These are phyloP conservation scores for Glycyrrhiza uralensis DNA, from an alignment of 306 rosid genomes.

Conservation along the genomic window DNA sequence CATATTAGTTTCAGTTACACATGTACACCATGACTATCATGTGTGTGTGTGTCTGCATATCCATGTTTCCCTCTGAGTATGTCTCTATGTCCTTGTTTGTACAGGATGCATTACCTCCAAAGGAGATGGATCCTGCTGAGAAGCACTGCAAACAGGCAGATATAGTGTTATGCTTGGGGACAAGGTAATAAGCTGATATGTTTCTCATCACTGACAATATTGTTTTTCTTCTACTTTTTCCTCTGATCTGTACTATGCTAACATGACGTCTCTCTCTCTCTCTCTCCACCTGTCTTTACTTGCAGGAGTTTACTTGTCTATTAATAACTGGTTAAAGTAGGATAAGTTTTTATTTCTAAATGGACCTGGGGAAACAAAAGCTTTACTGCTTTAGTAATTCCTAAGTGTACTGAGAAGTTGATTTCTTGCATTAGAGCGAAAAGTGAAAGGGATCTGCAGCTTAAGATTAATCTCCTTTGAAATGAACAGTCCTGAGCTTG, in stretches of 20 bases:
- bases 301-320: not conserved
- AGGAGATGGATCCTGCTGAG: slow-evolving; percentile 97
- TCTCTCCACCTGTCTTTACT: not conserved
- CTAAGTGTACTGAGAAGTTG: not conserved
- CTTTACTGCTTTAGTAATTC: slow-evolving; percentile 13
- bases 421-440: slow-evolving; percentile 12
- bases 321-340: not conserved
- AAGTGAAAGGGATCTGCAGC: not conserved
- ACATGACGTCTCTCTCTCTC: not conserved
- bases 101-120: slow-evolving; percentile 91
- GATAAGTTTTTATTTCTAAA: not conserved
- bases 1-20: not conserved
- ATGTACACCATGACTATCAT: not conserved
- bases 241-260: not conserved
- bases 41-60: no score
- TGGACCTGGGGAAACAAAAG: not conserved
- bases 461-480: not conserved
- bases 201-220: slow-evolving; percentile 19
- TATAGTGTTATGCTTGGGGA: slow-evolving; percentile 90
- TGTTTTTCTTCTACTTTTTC: not conserved
- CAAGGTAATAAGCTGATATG: slow-evolving; percentile 56
- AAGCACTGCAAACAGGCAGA: slow-evolving; percentile 96
- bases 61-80: no score
- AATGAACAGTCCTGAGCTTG: not conserved
- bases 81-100: slow-evolving; percentile 9